Conservation (phyloP, 2,329 filamentous ascomycete species). For the Myrmaecium sp. region DNA sequence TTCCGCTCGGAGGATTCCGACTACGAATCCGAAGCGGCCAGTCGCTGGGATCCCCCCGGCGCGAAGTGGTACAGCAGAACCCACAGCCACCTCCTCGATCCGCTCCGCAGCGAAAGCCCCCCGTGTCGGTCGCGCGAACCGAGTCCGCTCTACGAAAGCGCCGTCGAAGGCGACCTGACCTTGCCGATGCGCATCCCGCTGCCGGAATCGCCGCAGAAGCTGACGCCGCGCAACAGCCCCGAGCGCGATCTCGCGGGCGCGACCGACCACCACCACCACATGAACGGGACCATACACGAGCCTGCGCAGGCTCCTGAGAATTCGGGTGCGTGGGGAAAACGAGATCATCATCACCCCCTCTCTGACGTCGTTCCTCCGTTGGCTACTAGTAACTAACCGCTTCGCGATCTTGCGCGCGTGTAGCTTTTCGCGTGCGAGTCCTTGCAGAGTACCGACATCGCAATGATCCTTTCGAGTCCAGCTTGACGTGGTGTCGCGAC, state of each 20-base stretch:
- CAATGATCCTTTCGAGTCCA: slow-evolving; percentile 65
- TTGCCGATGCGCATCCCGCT: slow-evolving; percentile 41
- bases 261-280: slow-evolving; percentile 18
- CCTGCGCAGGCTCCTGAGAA: too few species aligned
- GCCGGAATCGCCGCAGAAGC: slow-evolving; percentile 41
- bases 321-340: too few species aligned
- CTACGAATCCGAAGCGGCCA: slow-evolving; percentile 27
- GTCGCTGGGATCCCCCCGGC: slow-evolving; percentile 49
- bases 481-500: slow-evolving; percentile 45
- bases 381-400: too few species aligned
- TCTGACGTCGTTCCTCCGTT: too few species aligned
- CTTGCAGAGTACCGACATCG: slow-evolving; percentile 78
- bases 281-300: too few species aligned
- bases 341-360: too few species aligned
- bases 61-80: slow-evolving; percentile 38
- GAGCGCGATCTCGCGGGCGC: slow-evolving; percentile 22
- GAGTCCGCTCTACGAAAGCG: slow-evolving; percentile 44
- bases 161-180: slow-evolving; percentile 31
- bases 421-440: slow-evolving; percentile 77
- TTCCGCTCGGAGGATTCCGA: slow-evolving; percentile 39
- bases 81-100: slow-evolving; percentile 11
- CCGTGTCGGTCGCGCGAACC: slow-evolving; percentile 38
- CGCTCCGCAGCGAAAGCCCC: slow-evolving; percentile 27
- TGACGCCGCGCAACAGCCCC: slow-evolving; percentile 37
- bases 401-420: slow-evolving; percentile 7